These are phyloP conservation scores for Canavalia gladiata DNA, from an alignment of 306 rosid species.

Conservation along the genomic window DNA sequence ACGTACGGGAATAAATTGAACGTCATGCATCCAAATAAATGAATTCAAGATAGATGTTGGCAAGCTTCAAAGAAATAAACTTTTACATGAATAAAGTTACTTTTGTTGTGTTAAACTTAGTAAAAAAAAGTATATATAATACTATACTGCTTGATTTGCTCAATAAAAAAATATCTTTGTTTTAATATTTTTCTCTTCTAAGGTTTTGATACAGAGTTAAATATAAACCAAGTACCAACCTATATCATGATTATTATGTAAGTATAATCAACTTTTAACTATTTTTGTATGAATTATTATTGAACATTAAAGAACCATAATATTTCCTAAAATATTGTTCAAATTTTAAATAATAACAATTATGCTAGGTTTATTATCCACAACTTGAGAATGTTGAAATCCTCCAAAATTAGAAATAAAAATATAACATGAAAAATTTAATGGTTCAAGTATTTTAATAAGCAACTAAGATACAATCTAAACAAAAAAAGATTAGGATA, in stretches of 20 bases:
- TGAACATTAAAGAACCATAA: slow-evolving; percentile 26
- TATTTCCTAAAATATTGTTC: slow-evolving; percentile 43
- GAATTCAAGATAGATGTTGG: not conserved
- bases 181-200: slow-evolving; percentile 2
- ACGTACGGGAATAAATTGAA: not conserved
- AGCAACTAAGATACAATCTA: too few relatives aligned
- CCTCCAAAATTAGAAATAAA: too few relatives aligned
- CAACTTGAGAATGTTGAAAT: too few relatives aligned
- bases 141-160: not conserved
- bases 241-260: slow-evolving; percentile 40
- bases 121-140: not conserved
- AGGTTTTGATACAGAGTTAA: slow-evolving; percentile 52
- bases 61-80: slow-evolving; percentile 24
- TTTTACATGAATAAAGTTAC: not conserved
- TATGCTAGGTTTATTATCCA: too few relatives aligned
- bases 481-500: too few relatives aligned
- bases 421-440: too few relatives aligned
- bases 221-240: slow-evolving; percentile 31
- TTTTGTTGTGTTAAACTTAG: slow-evolving; percentile 41
- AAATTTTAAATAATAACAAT: slow-evolving; percentile 16
- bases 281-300: slow-evolving; percentile 11
- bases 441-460: too few relatives aligned
- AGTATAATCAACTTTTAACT: slow-evolving; percentile 32
- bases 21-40: not conserved
- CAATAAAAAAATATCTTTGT: not conserved